Evolutionary conservation across 495 filamentous ascomycete genomes (phyloP).

Genomic region (Bacidia rubella): DNA sequence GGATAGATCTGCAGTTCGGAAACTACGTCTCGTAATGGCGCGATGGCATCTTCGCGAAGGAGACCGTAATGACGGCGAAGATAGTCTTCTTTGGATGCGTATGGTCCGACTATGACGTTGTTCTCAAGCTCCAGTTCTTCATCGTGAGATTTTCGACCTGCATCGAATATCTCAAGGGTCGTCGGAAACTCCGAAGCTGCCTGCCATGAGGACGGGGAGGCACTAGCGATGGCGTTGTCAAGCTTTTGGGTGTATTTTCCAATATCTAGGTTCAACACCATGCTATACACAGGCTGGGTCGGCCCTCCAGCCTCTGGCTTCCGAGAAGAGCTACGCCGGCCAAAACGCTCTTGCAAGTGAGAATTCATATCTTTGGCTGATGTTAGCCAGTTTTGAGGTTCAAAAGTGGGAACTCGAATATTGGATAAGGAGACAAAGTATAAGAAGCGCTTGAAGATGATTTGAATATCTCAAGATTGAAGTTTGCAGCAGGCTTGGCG

Average conservation of each 20-base stretch:
- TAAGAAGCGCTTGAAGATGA: too few species aligned
- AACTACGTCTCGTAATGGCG: conserved; percentile 47
- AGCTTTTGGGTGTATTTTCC: conserved; percentile 24
- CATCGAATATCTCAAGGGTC: conserved; percentile 26
- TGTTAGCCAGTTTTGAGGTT: too few species aligned
- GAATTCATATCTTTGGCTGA: conserved; percentile 8
- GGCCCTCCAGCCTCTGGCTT: neutral
- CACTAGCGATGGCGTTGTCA: neutral
- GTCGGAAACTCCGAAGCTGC: neutral
- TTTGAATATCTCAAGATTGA: too few species aligned
- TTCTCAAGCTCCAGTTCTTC: conserved; percentile 22
- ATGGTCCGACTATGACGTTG: conserved; percentile 32
- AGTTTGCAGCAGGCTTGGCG: too few species aligned
- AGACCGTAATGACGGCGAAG: conserved; percentile 51
- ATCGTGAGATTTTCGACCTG: conserved; percentile 11
- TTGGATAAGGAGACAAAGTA: too few species aligned
- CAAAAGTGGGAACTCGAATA: too few species aligned
- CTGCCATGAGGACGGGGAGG: neutral
- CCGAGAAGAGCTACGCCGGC: conserved; percentile 6
- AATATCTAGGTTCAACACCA: conserved; percentile 17
- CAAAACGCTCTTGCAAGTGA: conserved; percentile 9
- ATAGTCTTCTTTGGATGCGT: conserved; percentile 38
- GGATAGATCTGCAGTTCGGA: conserved; percentile 31
- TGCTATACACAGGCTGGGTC: neutral
- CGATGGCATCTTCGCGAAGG: conserved; percentile 49